Percentiles rank a stretch among this genome's conserved stretches.
Evolutionary conservation across 2,329 filamentous ascomycete species (phyloP).

Genomic region (Sarocladium brachiariae): DNA sequence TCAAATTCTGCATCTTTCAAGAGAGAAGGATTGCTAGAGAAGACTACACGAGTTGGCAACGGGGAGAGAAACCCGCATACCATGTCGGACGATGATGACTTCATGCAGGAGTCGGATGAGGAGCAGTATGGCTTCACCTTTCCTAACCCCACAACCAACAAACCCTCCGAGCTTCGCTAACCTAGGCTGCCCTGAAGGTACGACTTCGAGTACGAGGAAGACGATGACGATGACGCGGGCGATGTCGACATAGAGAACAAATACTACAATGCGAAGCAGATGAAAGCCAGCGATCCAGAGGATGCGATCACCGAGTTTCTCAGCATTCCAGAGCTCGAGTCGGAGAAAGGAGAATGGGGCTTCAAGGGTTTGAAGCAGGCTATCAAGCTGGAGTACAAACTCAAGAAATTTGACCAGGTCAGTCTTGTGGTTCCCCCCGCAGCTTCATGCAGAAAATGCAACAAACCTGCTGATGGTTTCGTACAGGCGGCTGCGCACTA

Average conservation of each 20-base stretch:
- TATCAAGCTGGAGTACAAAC: constrained; percentile 92
- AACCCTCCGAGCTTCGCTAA: neutral
- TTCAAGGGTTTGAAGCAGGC: constrained; percentile 98
- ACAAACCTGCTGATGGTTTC: constrained; percentile 13
- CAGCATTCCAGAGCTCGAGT: constrained; percentile 74
- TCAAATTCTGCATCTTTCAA: no score
- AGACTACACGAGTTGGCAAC: no score
- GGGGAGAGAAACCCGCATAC: no score
- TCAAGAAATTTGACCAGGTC: constrained; percentile 82
- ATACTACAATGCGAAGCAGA: constrained; percentile 99
- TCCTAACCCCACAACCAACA: neutral
- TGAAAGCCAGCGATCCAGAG: constrained; percentile 79
- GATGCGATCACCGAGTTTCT: constrained; percentile 90
- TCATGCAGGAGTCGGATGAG: constrained; percentile 42
- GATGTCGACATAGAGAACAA: constrained; percentile 98
- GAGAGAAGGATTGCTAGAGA: no score
- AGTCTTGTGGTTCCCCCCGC: neutral
- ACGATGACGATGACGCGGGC: constrained; percentile 78
- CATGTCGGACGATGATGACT: constrained; percentile 47
- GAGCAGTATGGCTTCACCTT: constrained; percentile 28
- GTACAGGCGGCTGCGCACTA: constrained; percentile 82
- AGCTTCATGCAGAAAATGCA: no score
- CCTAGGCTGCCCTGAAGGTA: constrained; percentile 43
- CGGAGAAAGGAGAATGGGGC: constrained; percentile 95
- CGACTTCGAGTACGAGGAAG: constrained; percentile 95